Conservation (phyloP, 1,139 yeast species). For the Ogataea hybrid region DNA sequence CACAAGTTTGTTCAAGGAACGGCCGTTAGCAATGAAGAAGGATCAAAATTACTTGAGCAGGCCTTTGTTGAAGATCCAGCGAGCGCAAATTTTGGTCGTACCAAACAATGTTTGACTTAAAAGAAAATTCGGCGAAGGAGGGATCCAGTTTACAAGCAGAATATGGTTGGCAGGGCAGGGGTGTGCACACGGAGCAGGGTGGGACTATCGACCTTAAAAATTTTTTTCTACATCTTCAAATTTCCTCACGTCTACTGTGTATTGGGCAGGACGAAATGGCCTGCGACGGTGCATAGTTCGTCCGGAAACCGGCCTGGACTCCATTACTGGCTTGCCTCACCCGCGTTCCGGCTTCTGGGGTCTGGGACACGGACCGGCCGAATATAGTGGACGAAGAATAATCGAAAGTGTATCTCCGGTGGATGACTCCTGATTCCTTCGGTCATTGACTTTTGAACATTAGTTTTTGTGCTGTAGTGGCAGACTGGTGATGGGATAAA, state of each 20-base stretch:
- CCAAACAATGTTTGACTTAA: constrained; percentile 6
- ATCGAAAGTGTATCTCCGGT: constrained; percentile 33
- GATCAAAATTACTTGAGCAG: not conserved
- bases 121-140: constrained; percentile 10
- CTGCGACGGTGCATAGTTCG: not conserved
- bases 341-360: constrained; percentile 8
- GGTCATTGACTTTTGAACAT: constrained; percentile 33
- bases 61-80: not conserved
- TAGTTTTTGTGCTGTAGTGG: not conserved
- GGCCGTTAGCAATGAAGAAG: not conserved
- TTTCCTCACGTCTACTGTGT: constrained; percentile 4
- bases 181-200: constrained; percentile 8
- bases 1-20: not conserved
- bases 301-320: constrained; percentile 1
- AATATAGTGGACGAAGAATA: constrained; percentile 6
- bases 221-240: not conserved
- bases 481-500: too few species aligned
- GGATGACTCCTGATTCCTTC: constrained; percentile 31
- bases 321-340: constrained; percentile 14
- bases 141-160: constrained; percentile 5
- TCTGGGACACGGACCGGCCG: constrained; percentile 1
- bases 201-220: constrained; percentile 9
- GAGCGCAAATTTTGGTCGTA: constrained; percentile 1
- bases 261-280: constrained; percentile 2
- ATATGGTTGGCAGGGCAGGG: constrained; percentile 3